These are phyloP conservation scores for Paramecium octaurelia DNA, from an alignment of 73 alveolate species.

Conservation along the genomic window DNA sequence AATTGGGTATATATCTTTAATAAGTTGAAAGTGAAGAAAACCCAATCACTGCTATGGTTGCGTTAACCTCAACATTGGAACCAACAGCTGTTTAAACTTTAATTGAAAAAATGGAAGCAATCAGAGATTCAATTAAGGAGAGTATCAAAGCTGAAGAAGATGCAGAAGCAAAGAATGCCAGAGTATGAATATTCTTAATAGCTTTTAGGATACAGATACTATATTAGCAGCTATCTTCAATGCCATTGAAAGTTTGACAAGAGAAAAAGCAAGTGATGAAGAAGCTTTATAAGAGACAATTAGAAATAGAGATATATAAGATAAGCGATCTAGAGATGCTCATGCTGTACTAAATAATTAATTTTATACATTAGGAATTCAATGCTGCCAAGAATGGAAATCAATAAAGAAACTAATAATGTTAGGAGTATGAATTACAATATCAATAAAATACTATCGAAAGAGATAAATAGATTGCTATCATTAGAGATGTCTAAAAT, in stretches of 20 bases:
- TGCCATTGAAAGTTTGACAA: slow-evolving; percentile 28
- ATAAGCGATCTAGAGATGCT: slow-evolving; percentile 41
- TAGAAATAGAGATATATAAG: slow-evolving; percentile 37
- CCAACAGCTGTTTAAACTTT: slow-evolving; percentile 18
- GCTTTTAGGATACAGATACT: not conserved
- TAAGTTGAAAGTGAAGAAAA: not conserved
- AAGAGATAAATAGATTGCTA: slow-evolving; percentile 44
- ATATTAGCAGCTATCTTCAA: slow-evolving; percentile 15
- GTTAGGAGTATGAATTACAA: slow-evolving; percentile 14
- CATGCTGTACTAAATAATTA: slow-evolving; percentile 17
- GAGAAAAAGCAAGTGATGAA: slow-evolving; percentile 27
- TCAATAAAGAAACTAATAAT: not conserved
- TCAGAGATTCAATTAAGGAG: slow-evolving; percentile 31
- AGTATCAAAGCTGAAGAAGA: slow-evolving; percentile 23
- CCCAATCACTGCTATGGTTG: slow-evolving; percentile 36
- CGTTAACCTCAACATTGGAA: not conserved
- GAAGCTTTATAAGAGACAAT: slow-evolving; percentile 30
- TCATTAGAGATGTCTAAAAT: slow-evolving; percentile 12
- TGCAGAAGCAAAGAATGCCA: slow-evolving; percentile 40
- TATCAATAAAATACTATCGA: slow-evolving; percentile 27
- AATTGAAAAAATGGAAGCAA: slow-evolving; percentile 42
- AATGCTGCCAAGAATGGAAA: slow-evolving; percentile 34
- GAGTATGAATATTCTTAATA: not conserved
- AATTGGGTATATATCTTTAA: not conserved
- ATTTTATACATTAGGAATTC: not conserved